Conservation (phyloP, 73 alveolate species). For the Symbiodinium pilosum region DNA sequence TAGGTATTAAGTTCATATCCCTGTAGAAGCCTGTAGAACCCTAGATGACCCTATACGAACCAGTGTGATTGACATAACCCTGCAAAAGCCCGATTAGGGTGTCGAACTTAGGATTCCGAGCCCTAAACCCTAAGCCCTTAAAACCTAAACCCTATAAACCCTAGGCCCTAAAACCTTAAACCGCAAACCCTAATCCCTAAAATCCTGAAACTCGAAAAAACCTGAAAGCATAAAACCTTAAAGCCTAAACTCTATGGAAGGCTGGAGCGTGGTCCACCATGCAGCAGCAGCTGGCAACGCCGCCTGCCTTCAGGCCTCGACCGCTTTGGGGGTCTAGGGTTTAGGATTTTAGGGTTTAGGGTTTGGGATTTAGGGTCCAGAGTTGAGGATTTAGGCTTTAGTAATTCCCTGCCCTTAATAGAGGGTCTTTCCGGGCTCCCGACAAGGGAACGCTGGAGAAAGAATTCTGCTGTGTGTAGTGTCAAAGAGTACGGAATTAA, state of each 20-base stretch:
- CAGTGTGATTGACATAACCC: too few species aligned
- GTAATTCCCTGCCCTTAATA: too few species aligned
- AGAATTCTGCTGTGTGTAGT: too few species aligned
- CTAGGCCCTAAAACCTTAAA: neutral
- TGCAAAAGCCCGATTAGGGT: too few species aligned
- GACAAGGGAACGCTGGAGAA: too few species aligned
- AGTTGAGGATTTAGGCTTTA: neutral
- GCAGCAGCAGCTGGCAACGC: conserved; percentile 65
- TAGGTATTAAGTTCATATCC: too few species aligned
- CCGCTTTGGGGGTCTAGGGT: neutral
- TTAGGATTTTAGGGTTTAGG: neutral
- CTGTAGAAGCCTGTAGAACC: too few species aligned
- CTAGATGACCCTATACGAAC: too few species aligned
- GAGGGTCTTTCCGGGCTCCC: too few species aligned
- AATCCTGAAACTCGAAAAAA: too few species aligned
- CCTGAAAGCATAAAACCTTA: neutral
- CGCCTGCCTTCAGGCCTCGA: conserved; percentile 35
- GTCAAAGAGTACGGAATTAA: too few species aligned
- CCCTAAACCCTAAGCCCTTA: neutral
- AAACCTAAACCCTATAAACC: neutral
- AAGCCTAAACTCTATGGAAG: neutral
- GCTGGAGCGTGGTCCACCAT: conserved; percentile 89
- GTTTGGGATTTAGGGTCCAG: neutral
- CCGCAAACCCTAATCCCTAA: neutral
- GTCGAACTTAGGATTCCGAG: neutral